Percentiles rank a stretch among this genome's conserved stretches.
Conservation (phyloP, 1,284 basidiomycete species). For the Trichosporon sp. region DNA sequence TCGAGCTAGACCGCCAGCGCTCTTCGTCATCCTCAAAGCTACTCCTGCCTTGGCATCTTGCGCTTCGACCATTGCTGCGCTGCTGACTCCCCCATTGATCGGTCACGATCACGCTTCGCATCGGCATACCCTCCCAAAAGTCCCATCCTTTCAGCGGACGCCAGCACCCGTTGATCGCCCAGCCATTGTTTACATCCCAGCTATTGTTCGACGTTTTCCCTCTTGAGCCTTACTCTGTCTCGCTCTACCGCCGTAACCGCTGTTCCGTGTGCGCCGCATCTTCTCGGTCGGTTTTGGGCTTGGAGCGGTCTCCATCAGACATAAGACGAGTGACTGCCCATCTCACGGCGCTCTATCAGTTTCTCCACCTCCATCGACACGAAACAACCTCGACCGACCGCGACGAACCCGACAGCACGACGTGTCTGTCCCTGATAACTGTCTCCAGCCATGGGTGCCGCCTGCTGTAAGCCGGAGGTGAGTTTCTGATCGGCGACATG, state of each 20-base stretch:
- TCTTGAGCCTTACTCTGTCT: background rate
- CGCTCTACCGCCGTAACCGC: background rate
- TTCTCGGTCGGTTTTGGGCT: slow-evolving; percentile 5
- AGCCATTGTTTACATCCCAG: slow-evolving; percentile 9
- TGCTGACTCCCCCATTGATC: background rate
- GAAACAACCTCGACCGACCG: background rate
- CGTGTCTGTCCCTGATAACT: background rate
- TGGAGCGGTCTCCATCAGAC: slow-evolving; percentile 3
- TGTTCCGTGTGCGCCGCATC: background rate
- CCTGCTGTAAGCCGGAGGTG: slow-evolving; percentile 62
- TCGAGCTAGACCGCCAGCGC: background rate
- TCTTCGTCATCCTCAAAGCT: slow-evolving; percentile 12
- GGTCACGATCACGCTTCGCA: background rate
- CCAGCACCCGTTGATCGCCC: slow-evolving; percentile 6
- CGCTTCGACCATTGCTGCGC: background rate
- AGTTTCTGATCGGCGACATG: slow-evolving; percentile 28
- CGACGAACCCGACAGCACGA: background rate
- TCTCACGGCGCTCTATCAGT: background rate
- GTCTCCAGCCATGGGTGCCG: slow-evolving; percentile 56
- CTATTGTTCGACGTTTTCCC: background rate
- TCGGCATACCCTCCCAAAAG: background rate
- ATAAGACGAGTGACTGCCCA: background rate
- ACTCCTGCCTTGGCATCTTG: background rate
- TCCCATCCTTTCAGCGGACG: background rate
- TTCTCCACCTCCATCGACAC: background rate